phyloP scores from a whole-genome alignment of 192 early-diverging fungal genomes.

The Coemansia sp. region DNA sequence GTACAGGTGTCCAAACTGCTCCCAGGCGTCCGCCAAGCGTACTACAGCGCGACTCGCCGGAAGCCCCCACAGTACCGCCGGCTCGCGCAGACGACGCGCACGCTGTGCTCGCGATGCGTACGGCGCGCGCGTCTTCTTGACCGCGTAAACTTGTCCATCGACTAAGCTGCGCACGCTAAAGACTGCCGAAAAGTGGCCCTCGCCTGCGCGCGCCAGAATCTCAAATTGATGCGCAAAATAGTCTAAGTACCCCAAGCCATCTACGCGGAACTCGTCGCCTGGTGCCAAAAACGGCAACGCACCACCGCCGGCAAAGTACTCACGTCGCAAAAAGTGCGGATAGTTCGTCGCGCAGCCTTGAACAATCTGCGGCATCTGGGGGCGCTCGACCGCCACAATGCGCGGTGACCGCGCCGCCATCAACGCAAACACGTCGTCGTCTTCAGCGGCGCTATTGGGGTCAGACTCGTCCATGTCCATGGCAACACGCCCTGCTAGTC shows the following conservation, averaged over 20 bases:
- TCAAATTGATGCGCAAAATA: constrained; percentile 74
- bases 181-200: constrained; percentile 80
- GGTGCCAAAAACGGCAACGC: constrained; percentile 46
- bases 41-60: constrained; percentile 63
- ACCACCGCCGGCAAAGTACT: constrained; percentile 33
- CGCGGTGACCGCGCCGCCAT: constrained; percentile 24
- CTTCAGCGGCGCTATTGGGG: constrained; percentile 9
- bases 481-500: constrained; percentile 12
- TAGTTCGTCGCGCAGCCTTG: constrained; percentile 52
- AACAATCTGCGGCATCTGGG: constrained; percentile 51
- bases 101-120: constrained; percentile 72
- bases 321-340: constrained; percentile 43
- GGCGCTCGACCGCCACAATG: constrained; percentile 34
- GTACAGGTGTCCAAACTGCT: constrained; percentile 83
- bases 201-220: constrained; percentile 63
- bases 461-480: constrained; percentile 22
- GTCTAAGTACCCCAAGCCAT: constrained; percentile 54
- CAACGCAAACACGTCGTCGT: constrained; percentile 35
- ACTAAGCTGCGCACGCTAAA: constrained; percentile 68
- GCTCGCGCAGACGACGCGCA: constrained; percentile 74
- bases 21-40: constrained; percentile 81
- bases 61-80: constrained; percentile 72
- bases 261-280: constrained; percentile 25
- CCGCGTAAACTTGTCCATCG: constrained; percentile 68
- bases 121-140: constrained; percentile 75